Conservation (phyloP, 23 red algal species). For the Gracilaria vermiculophylla region DNA sequence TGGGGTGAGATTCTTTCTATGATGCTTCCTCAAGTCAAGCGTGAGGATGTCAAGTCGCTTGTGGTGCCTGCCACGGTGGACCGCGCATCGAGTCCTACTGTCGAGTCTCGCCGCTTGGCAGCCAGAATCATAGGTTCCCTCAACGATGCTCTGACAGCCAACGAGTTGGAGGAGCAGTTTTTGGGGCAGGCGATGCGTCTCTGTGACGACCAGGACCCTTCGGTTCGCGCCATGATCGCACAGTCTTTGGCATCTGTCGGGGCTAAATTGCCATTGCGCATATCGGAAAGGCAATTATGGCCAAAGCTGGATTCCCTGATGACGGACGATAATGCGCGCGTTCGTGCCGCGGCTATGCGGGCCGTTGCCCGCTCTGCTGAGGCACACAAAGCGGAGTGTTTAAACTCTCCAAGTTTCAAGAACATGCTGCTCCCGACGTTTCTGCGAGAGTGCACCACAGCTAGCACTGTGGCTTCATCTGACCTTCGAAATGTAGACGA, state of each 20-base stretch:
- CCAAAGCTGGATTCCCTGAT: slow-evolving; percentile 67
- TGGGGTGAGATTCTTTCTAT: slow-evolving; percentile 92
- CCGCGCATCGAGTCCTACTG: slow-evolving; percentile 66
- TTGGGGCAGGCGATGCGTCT: slow-evolving; percentile 68
- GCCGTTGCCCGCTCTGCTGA: slow-evolving; percentile 71
- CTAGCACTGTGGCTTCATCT: slow-evolving; percentile 59
- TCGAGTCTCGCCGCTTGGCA: slow-evolving; percentile 73
- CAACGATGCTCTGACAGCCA: slow-evolving; percentile 65
- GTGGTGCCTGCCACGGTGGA: slow-evolving; percentile 76
- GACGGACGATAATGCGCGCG: slow-evolving; percentile 62
- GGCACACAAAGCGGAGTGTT: slow-evolving; percentile 52
- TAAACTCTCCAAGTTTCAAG: slow-evolving; percentile 43
- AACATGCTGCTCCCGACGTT: slow-evolving; percentile 72
- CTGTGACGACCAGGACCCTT: slow-evolving; percentile 72
- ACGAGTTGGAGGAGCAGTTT: slow-evolving; percentile 73
- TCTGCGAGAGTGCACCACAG: slow-evolving; percentile 71
- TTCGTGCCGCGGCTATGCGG: slow-evolving; percentile 67
- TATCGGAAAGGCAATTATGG: slow-evolving; percentile 75
- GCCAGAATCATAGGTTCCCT: slow-evolving; percentile 79
- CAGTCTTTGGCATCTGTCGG: slow-evolving; percentile 68
- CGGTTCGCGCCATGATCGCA: slow-evolving; percentile 80
- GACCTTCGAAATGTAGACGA: slow-evolving; percentile 84
- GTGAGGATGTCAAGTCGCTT: slow-evolving; percentile 65
- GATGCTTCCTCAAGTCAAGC: slow-evolving; percentile 84
- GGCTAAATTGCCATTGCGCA: slow-evolving; percentile 65